A percentile compares a stretch with the other conserved stretches of the same genome.
Evolutionary conservation across 225 moss, liverwort and hornwort genomes (phyloP).

Genomic region (Asterella californica): DNA sequence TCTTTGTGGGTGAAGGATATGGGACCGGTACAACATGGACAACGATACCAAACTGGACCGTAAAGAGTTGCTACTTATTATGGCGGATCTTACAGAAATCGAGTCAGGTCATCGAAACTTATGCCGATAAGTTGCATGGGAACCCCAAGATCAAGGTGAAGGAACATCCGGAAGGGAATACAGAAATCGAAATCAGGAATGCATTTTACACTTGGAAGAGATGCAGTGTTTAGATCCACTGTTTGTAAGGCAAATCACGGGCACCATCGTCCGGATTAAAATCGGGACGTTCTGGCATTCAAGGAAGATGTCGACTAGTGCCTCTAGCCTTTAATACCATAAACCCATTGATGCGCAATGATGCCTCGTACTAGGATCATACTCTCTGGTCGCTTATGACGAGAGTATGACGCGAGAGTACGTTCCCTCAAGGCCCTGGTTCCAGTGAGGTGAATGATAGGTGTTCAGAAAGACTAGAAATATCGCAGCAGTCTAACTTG

Average conservation of each 20-base stretch:
- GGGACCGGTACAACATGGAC: conserved; percentile 73
- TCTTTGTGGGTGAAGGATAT: conserved; percentile 72
- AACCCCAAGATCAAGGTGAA: not conserved
- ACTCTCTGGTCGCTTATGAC: too few relatives aligned
- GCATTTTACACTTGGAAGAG: not conserved
- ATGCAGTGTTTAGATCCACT: not conserved
- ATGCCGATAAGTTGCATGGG: conserved; percentile 41
- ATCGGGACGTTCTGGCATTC: too few relatives aligned
- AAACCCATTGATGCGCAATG: too few relatives aligned
- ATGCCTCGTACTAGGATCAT: too few relatives aligned
- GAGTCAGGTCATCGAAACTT: conserved; percentile 72
- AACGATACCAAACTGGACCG: conserved; percentile 57
- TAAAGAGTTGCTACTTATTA: conserved; percentile 69
- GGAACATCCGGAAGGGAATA: not conserved
- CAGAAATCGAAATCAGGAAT: not conserved
- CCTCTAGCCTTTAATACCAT: too few relatives aligned
- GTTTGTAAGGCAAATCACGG: not conserved
- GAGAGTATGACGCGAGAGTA: too few relatives aligned
- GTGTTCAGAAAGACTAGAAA: not conserved
- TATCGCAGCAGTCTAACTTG: not conserved
- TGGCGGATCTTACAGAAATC: conserved; percentile 86
- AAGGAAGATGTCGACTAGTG: too few relatives aligned
- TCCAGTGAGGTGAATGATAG: not conserved
- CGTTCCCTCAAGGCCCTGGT: too few relatives aligned
- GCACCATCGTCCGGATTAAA: too few relatives aligned